A percentile compares a stretch with the other conserved stretches of the same genome.
Evolutionary conservation across 352 stramenopile genomes (phyloP).

Genomic region (Phytophthora foliorum): DNA sequence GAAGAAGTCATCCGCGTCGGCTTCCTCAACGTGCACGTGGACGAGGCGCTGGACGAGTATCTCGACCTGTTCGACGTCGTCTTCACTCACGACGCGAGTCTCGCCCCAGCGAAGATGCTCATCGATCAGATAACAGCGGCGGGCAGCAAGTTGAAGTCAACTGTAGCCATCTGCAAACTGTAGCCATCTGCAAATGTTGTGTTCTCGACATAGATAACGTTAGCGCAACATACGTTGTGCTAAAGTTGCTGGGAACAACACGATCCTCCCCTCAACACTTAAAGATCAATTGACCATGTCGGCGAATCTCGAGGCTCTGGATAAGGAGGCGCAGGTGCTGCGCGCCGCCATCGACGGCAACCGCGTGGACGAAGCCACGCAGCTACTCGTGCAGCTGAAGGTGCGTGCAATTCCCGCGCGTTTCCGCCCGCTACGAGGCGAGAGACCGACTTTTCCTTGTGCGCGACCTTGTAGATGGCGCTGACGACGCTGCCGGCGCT

Average conservation of each 20-base stretch:
- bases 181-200: no score
- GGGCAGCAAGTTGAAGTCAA: conserved; percentile 2
- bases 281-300: conserved; percentile 36
- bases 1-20: conserved; percentile 75
- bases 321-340: conserved; percentile 74
- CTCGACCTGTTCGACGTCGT: conserved; percentile 73
- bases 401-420: conserved; percentile 29
- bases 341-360: conserved; percentile 65
- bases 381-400: conserved; percentile 71
- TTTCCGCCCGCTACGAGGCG: not conserved
- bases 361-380: conserved; percentile 53
- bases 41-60: conserved; percentile 76
- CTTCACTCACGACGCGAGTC: conserved; percentile 71
- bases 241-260: not conserved
- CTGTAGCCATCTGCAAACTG: not conserved
- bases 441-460: not conserved
- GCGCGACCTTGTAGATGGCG: conserved; percentile 64
- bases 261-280: conserved; percentile 16
- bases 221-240: not conserved
- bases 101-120: conserved; percentile 56
- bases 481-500: conserved; percentile 88
- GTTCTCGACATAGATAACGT: conserved; percentile 4
- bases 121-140: conserved; percentile 50
- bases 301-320: conserved; percentile 54
- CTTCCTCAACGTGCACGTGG: conserved; percentile 75